phyloP scores from a whole-genome alignment of 1,284 basidiomycete genomes.

The Cystobasidium pallidum region DNA sequence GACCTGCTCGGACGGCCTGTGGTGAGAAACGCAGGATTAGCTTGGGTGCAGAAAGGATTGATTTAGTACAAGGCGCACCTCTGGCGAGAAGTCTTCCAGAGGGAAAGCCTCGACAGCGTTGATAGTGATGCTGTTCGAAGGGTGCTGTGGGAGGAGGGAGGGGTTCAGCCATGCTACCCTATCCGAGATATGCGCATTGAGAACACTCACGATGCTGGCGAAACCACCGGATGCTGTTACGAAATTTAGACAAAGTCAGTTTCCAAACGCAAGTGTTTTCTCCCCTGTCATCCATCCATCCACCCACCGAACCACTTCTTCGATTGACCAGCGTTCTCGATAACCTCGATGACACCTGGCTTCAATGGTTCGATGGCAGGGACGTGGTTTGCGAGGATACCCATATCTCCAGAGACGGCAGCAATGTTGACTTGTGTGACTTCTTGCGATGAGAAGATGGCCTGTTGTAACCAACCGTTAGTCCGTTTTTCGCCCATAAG shows the following conservation, averaged over 20 bases:
- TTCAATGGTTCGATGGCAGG: constrained; percentile 89
- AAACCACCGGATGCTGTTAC: constrained; percentile 88
- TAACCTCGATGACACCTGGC: constrained; percentile 88
- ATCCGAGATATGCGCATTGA: too few species aligned
- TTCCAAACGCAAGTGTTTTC: too few species aligned
- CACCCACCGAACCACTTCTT: constrained; percentile 97
- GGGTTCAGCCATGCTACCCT: not conserved
- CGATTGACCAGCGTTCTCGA: constrained; percentile 72
- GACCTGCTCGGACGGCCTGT: constrained; percentile 86
- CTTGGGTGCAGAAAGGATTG: constrained; percentile 8
- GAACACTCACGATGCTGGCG: constrained; percentile 94
- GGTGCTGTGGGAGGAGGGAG: constrained; percentile 24
- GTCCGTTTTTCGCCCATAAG: not conserved
- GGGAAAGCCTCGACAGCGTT: constrained; percentile 97
- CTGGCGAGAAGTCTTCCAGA: constrained; percentile 83
- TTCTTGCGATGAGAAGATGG: constrained; percentile 81
- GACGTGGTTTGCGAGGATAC: constrained; percentile 95
- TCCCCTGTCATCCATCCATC: too few species aligned
- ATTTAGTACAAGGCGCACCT: constrained; percentile 61
- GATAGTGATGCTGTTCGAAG: constrained; percentile 83
- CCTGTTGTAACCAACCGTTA: too few species aligned
- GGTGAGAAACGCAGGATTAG: constrained; percentile 14
- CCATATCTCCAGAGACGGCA: constrained; percentile 95
- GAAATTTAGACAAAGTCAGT: constrained; percentile 10
- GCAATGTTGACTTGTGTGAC: constrained; percentile 92